Evolutionary conservation across 2,329 filamentous ascomycete genomes (phyloP).

Genomic region (Colletotrichum sp.): DNA sequence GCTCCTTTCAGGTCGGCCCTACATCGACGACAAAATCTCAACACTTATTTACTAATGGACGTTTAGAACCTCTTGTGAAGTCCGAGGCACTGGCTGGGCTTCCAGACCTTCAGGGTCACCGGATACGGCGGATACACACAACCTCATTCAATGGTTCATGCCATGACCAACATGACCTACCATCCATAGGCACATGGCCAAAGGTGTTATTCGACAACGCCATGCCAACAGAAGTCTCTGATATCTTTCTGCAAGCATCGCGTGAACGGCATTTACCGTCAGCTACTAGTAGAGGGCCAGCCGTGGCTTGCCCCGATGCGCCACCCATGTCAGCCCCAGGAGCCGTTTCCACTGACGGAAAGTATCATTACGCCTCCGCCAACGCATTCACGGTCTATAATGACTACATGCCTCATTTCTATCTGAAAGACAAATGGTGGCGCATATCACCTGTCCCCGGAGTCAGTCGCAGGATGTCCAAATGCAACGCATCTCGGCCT

Average conservation of each 20-base stretch:
- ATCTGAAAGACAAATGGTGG: neutral
- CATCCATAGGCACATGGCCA: neutral
- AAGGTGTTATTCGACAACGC: neutral
- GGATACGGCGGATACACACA: neutral
- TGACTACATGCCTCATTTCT: fast-evolving
- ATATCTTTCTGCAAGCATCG: neutral
- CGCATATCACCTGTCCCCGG: neutral
- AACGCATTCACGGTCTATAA: neutral
- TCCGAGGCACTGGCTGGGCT: fast-evolving
- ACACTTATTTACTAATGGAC: fast-evolving
- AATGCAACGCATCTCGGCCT: neutral
- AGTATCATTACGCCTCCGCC: neutral
- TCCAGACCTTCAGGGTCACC: neutral
- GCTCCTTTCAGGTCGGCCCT: neutral
- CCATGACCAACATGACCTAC: neutral
- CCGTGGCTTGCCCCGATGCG: neutral
- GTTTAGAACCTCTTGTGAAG: neutral
- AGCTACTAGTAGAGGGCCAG: neutral
- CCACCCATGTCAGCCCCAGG: neutral
- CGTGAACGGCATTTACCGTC: neutral
- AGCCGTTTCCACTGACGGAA: neutral
- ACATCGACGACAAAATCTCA: neutral
- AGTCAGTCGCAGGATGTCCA: neutral
- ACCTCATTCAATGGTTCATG: neutral
- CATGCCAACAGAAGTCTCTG: fast-evolving